Percentiles rank a stretch among this genome's conserved stretches.
Conservation (phyloP, 2,329 filamentous ascomycete genomes). For the Cladosporium phlei region DNA sequence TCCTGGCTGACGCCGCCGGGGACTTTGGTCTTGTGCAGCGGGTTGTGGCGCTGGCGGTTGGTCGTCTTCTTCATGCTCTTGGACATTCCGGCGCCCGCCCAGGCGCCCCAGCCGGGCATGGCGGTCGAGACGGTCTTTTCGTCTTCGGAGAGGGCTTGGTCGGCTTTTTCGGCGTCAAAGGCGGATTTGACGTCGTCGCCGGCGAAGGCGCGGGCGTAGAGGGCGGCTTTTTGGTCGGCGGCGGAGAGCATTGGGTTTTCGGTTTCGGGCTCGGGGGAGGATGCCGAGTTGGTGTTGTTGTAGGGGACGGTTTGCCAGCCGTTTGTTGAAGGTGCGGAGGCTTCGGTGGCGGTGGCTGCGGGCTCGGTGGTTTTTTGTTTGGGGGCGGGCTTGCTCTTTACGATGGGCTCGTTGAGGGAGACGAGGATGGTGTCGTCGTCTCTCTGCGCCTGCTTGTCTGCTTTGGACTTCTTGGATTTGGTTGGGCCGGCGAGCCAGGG, state of each 20-base stretch:
- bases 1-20: slow-evolving; percentile 67
- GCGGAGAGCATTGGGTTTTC: slow-evolving; percentile 24
- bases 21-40: slow-evolving; percentile 55
- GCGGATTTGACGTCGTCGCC: slow-evolving; percentile 77
- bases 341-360: slow-evolving; percentile 23
- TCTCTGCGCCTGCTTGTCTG: slow-evolving; percentile 13
- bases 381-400: slow-evolving; percentile 1
- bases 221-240: slow-evolving; percentile 55
- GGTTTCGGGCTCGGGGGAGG: slow-evolving; percentile 21
- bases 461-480: slow-evolving; percentile 20
- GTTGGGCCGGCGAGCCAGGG: slow-evolving; percentile 23
- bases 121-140: slow-evolving; percentile 77
- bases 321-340: slow-evolving; percentile 24
- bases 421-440: slow-evolving; percentile 18
- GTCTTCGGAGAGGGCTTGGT: slow-evolving; percentile 67
- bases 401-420: slow-evolving; percentile 11
- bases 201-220: slow-evolving; percentile 76
- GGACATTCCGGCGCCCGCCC: slow-evolving; percentile 79
- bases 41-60: slow-evolving; percentile 44
- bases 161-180: slow-evolving; percentile 75
- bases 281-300: slow-evolving; percentile 29
- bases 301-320: slow-evolving; percentile 43
- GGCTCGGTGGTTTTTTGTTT: slow-evolving; percentile 19
- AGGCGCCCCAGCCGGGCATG: slow-evolving; percentile 91
- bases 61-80: slow-evolving; percentile 63